phyloP scores from a whole-genome alignment of 257 asterid species.

The Salvia miltiorrhiza region DNA sequence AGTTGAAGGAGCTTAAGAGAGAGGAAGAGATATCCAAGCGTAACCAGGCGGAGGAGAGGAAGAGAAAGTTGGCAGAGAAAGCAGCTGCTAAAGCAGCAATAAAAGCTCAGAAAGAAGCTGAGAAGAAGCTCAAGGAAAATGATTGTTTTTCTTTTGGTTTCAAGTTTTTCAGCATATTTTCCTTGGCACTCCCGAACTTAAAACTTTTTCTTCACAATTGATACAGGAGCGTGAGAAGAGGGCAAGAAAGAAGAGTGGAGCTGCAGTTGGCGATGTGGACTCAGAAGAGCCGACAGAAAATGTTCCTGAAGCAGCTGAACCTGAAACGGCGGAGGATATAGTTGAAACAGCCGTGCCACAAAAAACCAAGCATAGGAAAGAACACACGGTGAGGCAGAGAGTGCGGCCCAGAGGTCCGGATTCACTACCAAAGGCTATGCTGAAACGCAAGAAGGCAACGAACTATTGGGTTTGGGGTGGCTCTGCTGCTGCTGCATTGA shows the following conservation, averaged over 20 bases:
- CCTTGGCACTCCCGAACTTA: no score
- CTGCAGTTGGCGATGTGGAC: conserved; percentile 29
- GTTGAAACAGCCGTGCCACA: conserved; percentile 37
- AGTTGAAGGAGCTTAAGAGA: conserved; percentile 66
- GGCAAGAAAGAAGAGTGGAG: conserved; percentile 69
- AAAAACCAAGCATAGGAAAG: conserved; percentile 50
- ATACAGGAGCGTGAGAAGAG: conserved; percentile 88
- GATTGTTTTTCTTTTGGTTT: background rate
- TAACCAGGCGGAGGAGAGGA: conserved; percentile 74
- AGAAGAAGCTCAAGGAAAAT: conserved; percentile 79
- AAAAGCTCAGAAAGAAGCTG: conserved; percentile 89
- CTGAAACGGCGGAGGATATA: conserved; percentile 45
- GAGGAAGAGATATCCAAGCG: conserved; percentile 82
- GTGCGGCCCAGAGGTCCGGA: conserved; percentile 51
- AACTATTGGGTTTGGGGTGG: conserved; percentile 75
- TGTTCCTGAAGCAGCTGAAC: conserved; percentile 45
- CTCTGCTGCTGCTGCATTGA: conserved; percentile 60
- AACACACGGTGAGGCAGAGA: conserved; percentile 37
- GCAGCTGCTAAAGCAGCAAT: conserved; percentile 80
- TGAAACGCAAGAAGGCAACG: conserved; percentile 73
- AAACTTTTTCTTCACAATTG: background rate
- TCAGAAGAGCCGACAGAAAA: conserved; percentile 56
- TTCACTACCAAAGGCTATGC: conserved; percentile 61
- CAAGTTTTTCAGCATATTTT: background rate
- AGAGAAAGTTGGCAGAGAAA: conserved; percentile 74